Conservation (phyloP, 2,329 filamentous ascomycete species). For the Fusarium papillatum region DNA sequence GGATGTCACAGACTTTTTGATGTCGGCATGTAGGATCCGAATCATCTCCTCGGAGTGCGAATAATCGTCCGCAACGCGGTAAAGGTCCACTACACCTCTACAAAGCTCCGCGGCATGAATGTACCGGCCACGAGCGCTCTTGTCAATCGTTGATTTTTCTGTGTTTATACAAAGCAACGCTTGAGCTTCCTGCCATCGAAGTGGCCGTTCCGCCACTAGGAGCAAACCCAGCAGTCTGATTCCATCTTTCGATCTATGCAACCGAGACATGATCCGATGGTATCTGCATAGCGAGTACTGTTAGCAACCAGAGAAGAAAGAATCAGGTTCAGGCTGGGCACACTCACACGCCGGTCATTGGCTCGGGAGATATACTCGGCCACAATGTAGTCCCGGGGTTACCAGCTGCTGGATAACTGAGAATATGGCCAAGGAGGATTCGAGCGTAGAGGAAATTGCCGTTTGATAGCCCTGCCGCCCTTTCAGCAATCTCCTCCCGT, state of each 20-base stretch:
- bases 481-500: background rate
- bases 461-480: constrained; percentile 3
- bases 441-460: constrained; percentile 28
- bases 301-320: background rate
- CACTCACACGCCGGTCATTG: background rate
- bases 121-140: background rate
- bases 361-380: constrained; percentile 9
- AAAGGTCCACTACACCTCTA: constrained; percentile 16
- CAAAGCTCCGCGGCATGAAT: constrained; percentile 16
- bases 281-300: background rate
- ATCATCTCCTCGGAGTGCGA: background rate
- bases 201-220: background rate
- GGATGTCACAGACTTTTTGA: background rate
- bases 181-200: constrained; percentile 24
- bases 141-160: background rate
- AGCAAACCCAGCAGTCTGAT: constrained; percentile 11
- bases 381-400: background rate
- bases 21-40: constrained; percentile 14
- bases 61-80: background rate
- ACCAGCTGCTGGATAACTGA: background rate
- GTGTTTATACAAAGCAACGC: constrained; percentile 19
- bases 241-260: background rate
- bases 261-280: background rate
- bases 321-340: background rate
- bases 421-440: constrained; percentile 19